Evolutionary conservation across 352 stramenopile species (phyloP).

Genomic region (Pythium inflatum): DNA sequence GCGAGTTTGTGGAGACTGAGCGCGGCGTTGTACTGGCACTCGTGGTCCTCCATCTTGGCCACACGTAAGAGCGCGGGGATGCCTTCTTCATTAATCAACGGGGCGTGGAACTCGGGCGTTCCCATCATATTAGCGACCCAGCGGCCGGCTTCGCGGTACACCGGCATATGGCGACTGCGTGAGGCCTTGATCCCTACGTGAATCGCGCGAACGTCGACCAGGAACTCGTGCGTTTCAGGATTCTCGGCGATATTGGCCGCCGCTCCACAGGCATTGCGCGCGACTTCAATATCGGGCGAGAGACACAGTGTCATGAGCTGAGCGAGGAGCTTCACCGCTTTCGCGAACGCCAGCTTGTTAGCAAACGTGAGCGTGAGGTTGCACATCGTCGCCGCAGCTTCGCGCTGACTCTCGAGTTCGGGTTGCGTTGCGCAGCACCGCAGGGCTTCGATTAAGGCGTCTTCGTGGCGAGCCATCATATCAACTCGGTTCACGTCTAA

Average conservation of each 20-base stretch:
- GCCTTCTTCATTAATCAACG: conserved; percentile 87
- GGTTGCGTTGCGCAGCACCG: conserved; percentile 44
- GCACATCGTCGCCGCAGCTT: conserved; percentile 89
- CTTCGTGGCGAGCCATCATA: conserved; percentile 67
- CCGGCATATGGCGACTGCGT: conserved; percentile 84
- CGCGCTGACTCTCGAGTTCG: conserved; percentile 89
- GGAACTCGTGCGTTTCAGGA: conserved; percentile 70
- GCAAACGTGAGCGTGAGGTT: conserved; percentile 77
- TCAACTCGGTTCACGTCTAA: conserved; percentile 85
- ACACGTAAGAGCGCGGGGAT: conserved; percentile 86
- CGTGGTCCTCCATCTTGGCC: conserved; percentile 90
- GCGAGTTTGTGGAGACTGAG: conserved; percentile 91
- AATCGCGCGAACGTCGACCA: conserved; percentile 89
- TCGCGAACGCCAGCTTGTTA: conserved; percentile 80
- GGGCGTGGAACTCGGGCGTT: conserved; percentile 74
- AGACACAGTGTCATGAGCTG: conserved; percentile 78
- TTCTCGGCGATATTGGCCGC: conserved; percentile 93
- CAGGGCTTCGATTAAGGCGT: conserved; percentile 63
- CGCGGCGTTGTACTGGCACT: conserved; percentile 90
- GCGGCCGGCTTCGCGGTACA: conserved; percentile 92
- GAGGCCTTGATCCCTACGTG: conserved; percentile 89
- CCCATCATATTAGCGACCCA: conserved; percentile 91
- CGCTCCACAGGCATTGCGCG: conserved; percentile 90
- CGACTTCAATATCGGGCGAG: conserved; percentile 89
- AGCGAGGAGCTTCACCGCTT: conserved; percentile 48